Percentiles rank a stretch among this genome's conserved stretches.
These are phyloP conservation scores for Primulina huaijiensis DNA, from an alignment of 257 asterid species.

Conservation along the genomic window DNA sequence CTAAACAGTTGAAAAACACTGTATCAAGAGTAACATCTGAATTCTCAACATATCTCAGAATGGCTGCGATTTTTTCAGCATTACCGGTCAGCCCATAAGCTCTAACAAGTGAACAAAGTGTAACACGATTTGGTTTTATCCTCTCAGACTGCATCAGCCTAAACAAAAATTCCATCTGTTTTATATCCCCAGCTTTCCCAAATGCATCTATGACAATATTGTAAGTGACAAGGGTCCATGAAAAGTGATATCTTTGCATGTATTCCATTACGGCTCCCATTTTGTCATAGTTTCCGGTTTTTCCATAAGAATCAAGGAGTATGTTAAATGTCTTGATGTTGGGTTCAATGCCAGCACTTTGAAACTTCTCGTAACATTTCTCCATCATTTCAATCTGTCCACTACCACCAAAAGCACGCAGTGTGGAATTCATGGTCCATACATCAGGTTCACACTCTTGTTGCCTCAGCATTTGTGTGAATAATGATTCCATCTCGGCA, in stretches of 20 bases:
- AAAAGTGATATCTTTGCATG: conserved; percentile 86
- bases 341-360: conserved; percentile 80
- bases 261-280: conserved; percentile 91
- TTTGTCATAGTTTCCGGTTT: conserved; percentile 69
- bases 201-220: conserved; percentile 89
- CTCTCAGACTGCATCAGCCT: conserved; percentile 90
- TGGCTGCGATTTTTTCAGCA: conserved; percentile 55
- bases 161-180: conserved; percentile 78
- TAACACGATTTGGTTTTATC: conserved; percentile 69
- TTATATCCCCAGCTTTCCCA: conserved; percentile 77
- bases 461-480: conserved; percentile 72
- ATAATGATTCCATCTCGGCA: conserved; percentile 75
- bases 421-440: conserved; percentile 95
- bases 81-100: conserved; percentile 73
- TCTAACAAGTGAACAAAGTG: conserved; percentile 77
- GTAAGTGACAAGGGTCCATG: conserved; percentile 83
- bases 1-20: conserved; percentile 79
- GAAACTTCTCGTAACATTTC: conserved; percentile 84
- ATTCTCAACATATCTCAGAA: conserved; percentile 55
- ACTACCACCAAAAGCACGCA: conserved; percentile 91
- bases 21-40: conserved; percentile 74
- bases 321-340: conserved; percentile 83
- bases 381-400: conserved; percentile 95
- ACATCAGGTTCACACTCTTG: conserved; percentile 67
- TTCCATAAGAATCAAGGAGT: conserved; percentile 79